These are phyloP conservation scores for Pneumocystis carinii DNA, from an alignment of 1,139 yeast genomes.

Conservation along the genomic window DNA sequence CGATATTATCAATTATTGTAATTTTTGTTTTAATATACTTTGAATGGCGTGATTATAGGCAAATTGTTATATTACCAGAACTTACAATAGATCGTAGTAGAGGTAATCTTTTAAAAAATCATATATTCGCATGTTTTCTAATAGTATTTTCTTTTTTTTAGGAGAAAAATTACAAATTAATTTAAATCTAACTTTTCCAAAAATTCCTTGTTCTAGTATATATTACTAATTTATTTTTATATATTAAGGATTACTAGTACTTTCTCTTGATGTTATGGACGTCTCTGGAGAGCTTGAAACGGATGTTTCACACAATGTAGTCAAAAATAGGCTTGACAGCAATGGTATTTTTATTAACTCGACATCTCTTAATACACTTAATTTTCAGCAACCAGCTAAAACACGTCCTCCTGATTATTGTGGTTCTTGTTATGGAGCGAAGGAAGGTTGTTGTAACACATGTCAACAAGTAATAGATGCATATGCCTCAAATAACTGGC, in stretches of 20 bases:
- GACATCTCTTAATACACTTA: constrained; percentile 11
- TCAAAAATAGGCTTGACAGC: constrained; percentile 46
- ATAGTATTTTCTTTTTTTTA: background rate
- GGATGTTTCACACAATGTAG: constrained; percentile 59
- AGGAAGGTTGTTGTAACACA: constrained; percentile 69
- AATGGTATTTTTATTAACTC: constrained; percentile 29
- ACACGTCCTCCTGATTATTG: constrained; percentile 34
- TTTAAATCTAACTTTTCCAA: constrained; percentile 67
- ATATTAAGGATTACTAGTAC: constrained; percentile 11
- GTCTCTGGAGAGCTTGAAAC: constrained; percentile 70
- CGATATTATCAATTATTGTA: constrained; percentile 50
- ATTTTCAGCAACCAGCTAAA: constrained; percentile 15
- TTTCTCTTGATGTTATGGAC: constrained; percentile 58
- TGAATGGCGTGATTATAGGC: constrained; percentile 64
- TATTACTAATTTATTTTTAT: constrained; percentile 4
- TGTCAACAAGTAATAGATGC: constrained; percentile 74
- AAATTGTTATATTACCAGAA: constrained; percentile 58
- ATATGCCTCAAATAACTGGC: constrained; percentile 68
- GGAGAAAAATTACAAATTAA: constrained; percentile 55
- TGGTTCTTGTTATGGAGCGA: constrained; percentile 85
- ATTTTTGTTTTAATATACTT: constrained; percentile 49
- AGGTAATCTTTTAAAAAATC: constrained; percentile 22
- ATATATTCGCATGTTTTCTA: background rate
- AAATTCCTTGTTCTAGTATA: constrained; percentile 57
- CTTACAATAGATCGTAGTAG: constrained; percentile 79